Conservation (phyloP, 2,329 filamentous ascomycete genomes). For the Paramyrothecium sp. region DNA sequence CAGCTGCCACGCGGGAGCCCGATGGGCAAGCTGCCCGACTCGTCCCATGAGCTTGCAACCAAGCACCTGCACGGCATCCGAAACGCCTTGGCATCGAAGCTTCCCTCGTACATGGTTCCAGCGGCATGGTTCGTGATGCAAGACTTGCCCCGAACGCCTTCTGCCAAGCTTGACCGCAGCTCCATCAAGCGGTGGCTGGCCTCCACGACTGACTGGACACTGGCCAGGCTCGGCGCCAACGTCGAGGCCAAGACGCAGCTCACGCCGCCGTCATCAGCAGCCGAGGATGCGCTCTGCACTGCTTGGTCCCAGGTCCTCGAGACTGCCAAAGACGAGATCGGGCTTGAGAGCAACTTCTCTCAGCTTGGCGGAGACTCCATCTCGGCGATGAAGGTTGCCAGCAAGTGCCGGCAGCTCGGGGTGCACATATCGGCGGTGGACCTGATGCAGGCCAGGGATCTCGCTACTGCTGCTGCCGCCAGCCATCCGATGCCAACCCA, state of each 20-base stretch:
- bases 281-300: background rate
- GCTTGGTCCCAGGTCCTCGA: background rate
- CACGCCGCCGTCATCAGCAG: background rate
- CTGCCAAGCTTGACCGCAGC: slow-evolving; percentile 1
- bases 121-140: background rate
- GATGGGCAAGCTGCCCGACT: background rate
- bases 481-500: background rate
- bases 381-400: background rate
- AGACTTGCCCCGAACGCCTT: background rate
- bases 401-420: background rate
- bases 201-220: background rate
- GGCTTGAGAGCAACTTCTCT: background rate
- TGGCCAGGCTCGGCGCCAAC: background rate
- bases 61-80: background rate
- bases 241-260: background rate
- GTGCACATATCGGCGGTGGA: background rate
- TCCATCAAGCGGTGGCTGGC: background rate
- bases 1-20: background rate
- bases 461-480: background rate
- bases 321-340: background rate
- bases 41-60: background rate
- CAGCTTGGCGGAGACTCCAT: background rate
- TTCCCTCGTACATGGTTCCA: slow-evolving; percentile 5
- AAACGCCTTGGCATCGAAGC: background rate
- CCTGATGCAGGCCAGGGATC: background rate